phyloP scores from a whole-genome alignment of 2,329 filamentous ascomycete species.

The Curvularia spicifera region DNA sequence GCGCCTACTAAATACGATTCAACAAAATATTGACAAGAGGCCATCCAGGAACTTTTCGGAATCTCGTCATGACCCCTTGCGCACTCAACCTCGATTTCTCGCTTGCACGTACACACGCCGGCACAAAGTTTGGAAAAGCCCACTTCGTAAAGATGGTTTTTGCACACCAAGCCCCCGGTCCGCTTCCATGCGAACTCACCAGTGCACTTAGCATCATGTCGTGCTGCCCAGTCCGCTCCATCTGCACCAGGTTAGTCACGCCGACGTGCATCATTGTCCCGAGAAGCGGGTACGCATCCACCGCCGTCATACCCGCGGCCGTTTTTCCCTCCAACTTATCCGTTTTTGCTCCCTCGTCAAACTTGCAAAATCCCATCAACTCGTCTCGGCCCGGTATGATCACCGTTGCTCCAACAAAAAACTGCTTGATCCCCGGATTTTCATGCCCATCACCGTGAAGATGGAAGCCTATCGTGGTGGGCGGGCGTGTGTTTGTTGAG shows the following conservation, averaged over 20 bases:
- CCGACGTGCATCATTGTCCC: slow-evolving; percentile 25
- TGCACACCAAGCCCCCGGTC: slow-evolving; percentile 11
- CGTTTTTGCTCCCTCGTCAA: slow-evolving; percentile 9
- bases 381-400: slow-evolving; percentile 10
- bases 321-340: slow-evolving; percentile 18
- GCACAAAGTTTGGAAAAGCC: neutral
- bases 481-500: neutral
- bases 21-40: slow-evolving; percentile 8
- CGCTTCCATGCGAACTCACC: slow-evolving; percentile 11
- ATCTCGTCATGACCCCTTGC: neutral
- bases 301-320: slow-evolving; percentile 35
- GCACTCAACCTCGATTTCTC: no score
- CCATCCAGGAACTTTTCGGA: neutral
- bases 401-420: slow-evolving; percentile 4
- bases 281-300: slow-evolving; percentile 32
- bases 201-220: slow-evolving; percentile 30
- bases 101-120: neutral
- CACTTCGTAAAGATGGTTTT: slow-evolving; percentile 2
- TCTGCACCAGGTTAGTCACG: slow-evolving; percentile 29
- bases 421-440: slow-evolving; percentile 3
- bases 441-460: neutral
- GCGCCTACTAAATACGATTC: slow-evolving; percentile 7
- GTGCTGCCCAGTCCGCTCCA: slow-evolving; percentile 46
- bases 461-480: neutral
- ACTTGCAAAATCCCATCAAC: slow-evolving; percentile 12